Evolutionary conservation across 2,329 filamentous ascomycete species (phyloP).

Genomic region (Arthrinium puccinioides): DNA sequence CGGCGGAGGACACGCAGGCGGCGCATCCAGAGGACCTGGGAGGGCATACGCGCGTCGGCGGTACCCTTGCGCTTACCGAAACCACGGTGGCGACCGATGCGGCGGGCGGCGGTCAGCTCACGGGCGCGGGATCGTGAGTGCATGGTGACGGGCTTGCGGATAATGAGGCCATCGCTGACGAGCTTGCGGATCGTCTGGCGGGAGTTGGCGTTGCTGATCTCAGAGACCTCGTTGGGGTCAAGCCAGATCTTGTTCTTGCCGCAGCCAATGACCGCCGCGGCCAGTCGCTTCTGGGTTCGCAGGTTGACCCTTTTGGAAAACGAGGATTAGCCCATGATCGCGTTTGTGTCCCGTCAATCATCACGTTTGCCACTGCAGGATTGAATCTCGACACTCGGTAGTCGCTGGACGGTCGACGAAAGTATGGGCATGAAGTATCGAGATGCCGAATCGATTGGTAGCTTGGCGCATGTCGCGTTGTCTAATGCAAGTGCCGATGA

Average conservation of each 20-base stretch:
- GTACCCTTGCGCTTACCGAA: constrained; percentile 99
- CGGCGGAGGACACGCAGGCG: constrained; percentile 98
- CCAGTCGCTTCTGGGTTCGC: constrained; percentile 99
- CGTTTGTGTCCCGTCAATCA: no score
- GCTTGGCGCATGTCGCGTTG: no score
- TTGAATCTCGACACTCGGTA: no score
- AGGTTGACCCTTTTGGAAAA: constrained; percentile 80
- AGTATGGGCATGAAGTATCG: no score
- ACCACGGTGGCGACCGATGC: constrained; percentile 95
- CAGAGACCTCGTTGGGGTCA: constrained; percentile 97
- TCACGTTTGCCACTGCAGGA: no score
- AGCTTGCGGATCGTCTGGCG: constrained; percentile 99
- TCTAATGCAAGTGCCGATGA: no score
- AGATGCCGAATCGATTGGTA: no score
- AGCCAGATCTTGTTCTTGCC: constrained; percentile 99
- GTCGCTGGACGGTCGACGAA: no score
- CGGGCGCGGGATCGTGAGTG: constrained; percentile 96
- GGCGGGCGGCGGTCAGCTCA: constrained; percentile 87
- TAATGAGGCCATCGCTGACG: constrained; percentile 99
- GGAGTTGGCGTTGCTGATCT: constrained; percentile 99
- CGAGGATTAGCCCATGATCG: constrained; percentile 1
- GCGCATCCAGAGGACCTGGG: constrained; percentile 99
- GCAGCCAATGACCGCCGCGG: constrained; percentile 96
- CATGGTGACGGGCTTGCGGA: constrained; percentile 99
- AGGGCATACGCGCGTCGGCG: constrained; percentile 97